Base-by-base conservation (phyloP, 2,329 filamentous ascomycete species). In the Chaetomiaceae sp. region DNA sequence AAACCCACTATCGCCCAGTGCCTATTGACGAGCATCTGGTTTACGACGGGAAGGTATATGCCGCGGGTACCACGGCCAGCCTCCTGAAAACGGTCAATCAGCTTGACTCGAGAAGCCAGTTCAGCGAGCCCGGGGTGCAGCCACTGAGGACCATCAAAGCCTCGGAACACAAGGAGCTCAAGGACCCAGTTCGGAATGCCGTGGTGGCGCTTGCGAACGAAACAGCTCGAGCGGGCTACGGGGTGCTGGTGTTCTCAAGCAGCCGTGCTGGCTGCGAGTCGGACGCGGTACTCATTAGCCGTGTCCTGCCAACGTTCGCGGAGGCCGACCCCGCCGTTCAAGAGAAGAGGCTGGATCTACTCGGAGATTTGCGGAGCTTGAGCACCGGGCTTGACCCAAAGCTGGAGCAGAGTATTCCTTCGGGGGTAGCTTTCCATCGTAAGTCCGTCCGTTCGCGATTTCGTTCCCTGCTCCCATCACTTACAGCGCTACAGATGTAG, bases 341-440 rank as follows among this genome's bases (percentile, higher is more conserved):
- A 38, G 78, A 81, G 36, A 76, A 71, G 55, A 72, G 86, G 45
- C 63, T 75, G 43, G 82, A 88, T 56, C 64, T 89, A 4, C 60
- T 89, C 2, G 75, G 75, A 24, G 81, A 87, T 24, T 60, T 90
- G 46, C 75, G 79, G 45, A 85, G 78, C 57, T 71, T 86, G 4
- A 73, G 71, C 14, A 80, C 78, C 14, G 85, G 83, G 0, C 66
- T 88, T 17, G 86, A 90, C 59, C 71, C 76, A 1, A 71, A 73
- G 1, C 68, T 90, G 9, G 76, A 79, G 56, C 78, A 78, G 52
- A 86, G 81, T 0, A 68, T 89, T 2, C 68, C 76, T 0, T 71
- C 68, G 41, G 86, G 86, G 1, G 84, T 88, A 46, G 86, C 81
- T 12, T 89, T 88, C 62, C 86, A 90, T 62, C 82, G 79, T 81